Base-by-base conservation (phyloP, 2,329 filamentous ascomycete genomes). In the Elsinoe ampelina region DNA sequence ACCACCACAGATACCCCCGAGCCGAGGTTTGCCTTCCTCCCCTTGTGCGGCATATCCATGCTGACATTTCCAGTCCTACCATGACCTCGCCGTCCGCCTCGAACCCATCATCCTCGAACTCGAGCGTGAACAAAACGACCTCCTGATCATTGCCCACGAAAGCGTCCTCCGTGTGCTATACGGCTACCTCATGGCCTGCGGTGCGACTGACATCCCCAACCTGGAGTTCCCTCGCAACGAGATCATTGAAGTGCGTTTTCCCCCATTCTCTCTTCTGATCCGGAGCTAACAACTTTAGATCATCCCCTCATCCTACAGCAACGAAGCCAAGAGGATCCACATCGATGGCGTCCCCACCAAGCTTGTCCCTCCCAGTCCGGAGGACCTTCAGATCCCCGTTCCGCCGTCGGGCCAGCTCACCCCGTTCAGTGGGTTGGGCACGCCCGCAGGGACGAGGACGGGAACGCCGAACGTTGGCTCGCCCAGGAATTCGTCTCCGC, bases 141-240 rank as follows among this genome's bases (percentile, higher is more conserved):
- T 98, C n/a, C 80, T 98, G 55, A 96, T 98, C 67, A 96, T 98
- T 63, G 93, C 93, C 0, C 93, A 98, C 70, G 93, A 98, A 71
- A 95, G 89, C 54, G 93, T 98, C n/a, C 80, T 98, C 47, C 87
- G 93, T 42, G 93, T 98, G 20, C 80, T 98, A 2, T 98, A 98
- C 68, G 91, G 91, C 20, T 98, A 98, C 71, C 78, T 98, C 38
- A 98, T 98, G 93, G 93, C 95, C 64, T 97, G 93, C 73, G 93
- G 92, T 68, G 91, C 95, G 7, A 87, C 86, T 71, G 90, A 95
- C 67, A 98, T 98, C 61, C 93, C 93, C 3, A 86, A 85, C 63
- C 81, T 98, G 60, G 87, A 89, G 63, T 98, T 98, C 66, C 93
- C 93, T 3, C 87, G 93, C 42, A 86, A 98, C 68, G 90, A 98